These are phyloP conservation scores for Puccinia coronata DNA, from an alignment of 1,284 basidiomycete species.

Conservation along the genomic window DNA sequence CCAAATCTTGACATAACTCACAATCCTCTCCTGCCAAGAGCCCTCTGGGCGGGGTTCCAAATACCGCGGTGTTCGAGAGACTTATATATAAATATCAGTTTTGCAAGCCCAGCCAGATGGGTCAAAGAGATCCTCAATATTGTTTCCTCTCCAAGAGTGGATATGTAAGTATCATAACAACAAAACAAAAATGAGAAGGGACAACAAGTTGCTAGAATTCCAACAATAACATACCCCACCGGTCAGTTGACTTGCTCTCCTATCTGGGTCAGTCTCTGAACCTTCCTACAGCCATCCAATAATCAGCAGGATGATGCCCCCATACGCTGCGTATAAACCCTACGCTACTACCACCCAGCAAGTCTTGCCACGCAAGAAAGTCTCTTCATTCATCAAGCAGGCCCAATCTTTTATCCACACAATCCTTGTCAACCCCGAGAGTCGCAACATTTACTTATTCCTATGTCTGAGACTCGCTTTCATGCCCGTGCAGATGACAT, in stretches of 20 bases:
- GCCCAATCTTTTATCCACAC: conserved; percentile 67
- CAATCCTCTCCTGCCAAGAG: too few species aligned
- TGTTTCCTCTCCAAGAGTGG: too few species aligned
- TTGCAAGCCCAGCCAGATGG: too few species aligned
- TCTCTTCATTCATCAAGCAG: conserved; percentile 49
- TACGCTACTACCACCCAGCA: conserved; percentile 3
- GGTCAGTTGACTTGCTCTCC: neutral
- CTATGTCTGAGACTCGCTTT: conserved; percentile 89
- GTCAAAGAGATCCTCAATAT: too few species aligned
- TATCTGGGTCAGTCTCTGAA: conserved; percentile 8
- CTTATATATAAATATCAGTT: too few species aligned
- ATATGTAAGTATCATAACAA: too few species aligned
- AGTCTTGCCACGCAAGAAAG: conserved; percentile 22
- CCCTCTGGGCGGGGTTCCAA: too few species aligned
- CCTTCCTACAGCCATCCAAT: conserved; percentile 11
- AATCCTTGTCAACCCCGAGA: conserved; percentile 85
- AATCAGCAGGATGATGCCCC: conserved; percentile 53
- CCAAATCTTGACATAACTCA: too few species aligned
- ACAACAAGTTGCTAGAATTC: too few species aligned
- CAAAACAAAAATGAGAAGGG: too few species aligned
- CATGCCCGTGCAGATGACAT: conserved; percentile 70
- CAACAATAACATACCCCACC: neutral
- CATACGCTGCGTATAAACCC: conserved; percentile 52
- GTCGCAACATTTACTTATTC: conserved; percentile 95
- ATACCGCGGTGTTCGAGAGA: too few species aligned